A percentile compares a stretch with the other conserved stretches of the same genome.
These are phyloP conservation scores for Ogataea haglerorum DNA, from an alignment of 805 yeast species.

Conservation along the genomic window DNA sequence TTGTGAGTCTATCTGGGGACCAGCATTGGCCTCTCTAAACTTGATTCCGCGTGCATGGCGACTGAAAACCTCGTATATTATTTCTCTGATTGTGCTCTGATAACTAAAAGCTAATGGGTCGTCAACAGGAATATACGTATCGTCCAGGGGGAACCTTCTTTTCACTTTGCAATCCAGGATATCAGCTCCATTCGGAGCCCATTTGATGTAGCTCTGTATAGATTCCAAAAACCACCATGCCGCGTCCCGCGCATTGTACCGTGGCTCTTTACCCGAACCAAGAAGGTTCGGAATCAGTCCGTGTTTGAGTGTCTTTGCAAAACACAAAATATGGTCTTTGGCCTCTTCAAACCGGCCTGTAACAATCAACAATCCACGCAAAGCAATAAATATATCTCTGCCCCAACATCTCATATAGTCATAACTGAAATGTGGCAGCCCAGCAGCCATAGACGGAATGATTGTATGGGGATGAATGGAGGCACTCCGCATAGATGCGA, in stretches of 20 bases:
- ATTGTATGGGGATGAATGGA: conserved; percentile 63
- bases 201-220: conserved; percentile 73
- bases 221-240: conserved; percentile 91
- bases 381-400: conserved; percentile 86
- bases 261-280: conserved; percentile 90
- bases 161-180: conserved; percentile 69
- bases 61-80: conserved; percentile 75
- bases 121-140: conserved; percentile 64
- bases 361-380: conserved; percentile 75
- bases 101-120: conserved; percentile 75
- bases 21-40: conserved; percentile 95
- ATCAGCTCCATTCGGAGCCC: conserved; percentile 64
- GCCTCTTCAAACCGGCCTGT: conserved; percentile 82
- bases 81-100: conserved; percentile 66
- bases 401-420: conserved; percentile 99
- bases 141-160: conserved; percentile 82
- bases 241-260: conserved; percentile 96
- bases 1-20: conserved; percentile 80
- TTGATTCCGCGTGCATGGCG: conserved; percentile 88
- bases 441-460: conserved; percentile 87
- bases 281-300: conserved; percentile 91
- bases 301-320: conserved; percentile 89
- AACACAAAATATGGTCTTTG: conserved; percentile 72
- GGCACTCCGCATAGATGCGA: conserved; percentile 67
- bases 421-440: conserved; percentile 87